phyloP scores from a whole-genome alignment of 257 asterid species.

The Scutellaria barbata region DNA sequence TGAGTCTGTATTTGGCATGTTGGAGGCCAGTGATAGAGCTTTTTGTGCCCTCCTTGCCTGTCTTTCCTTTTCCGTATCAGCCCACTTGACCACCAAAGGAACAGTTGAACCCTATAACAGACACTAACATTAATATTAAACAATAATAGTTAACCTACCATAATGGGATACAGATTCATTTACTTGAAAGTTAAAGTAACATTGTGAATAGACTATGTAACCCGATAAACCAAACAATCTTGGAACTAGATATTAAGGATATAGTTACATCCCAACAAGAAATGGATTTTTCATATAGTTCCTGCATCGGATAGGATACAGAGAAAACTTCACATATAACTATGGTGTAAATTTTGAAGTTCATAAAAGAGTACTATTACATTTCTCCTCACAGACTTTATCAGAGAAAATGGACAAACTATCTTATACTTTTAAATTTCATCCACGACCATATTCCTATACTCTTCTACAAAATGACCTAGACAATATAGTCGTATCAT shows the following conservation, averaged over 20 bases:
- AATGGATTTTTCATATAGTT: neutral
- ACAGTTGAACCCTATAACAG: conserved; percentile 77
- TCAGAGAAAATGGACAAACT: neutral
- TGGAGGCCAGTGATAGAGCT: conserved; percentile 65
- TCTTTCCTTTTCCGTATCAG: conserved; percentile 98
- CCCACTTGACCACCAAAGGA: conserved; percentile 99
- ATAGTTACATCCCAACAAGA: neutral
- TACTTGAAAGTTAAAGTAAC: conserved; percentile 3
- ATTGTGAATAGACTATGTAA: conserved; percentile 1
- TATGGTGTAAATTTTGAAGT: neutral
- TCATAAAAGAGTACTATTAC: neutral
- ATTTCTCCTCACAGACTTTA: neutral
- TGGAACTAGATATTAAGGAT: neutral
- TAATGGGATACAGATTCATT: conserved; percentile 3
- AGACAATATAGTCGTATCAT: neutral
- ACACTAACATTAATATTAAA: conserved; percentile 32
- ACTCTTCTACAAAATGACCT: too few species aligned
- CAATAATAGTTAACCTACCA: neutral
- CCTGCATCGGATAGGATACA: neutral
- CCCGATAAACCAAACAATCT: neutral
- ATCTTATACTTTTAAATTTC: neutral
- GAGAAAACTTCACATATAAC: neutral
- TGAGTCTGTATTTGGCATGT: conserved; percentile 59
- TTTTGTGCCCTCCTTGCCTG: conserved; percentile 91
- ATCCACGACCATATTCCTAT: too few species aligned